A percentile compares a stretch with the other conserved stretches of the same genome.
Evolutionary conservation across 2,329 filamentous ascomycete genomes (phyloP).

Genomic region (Purpureocillium lavendulum): DNA sequence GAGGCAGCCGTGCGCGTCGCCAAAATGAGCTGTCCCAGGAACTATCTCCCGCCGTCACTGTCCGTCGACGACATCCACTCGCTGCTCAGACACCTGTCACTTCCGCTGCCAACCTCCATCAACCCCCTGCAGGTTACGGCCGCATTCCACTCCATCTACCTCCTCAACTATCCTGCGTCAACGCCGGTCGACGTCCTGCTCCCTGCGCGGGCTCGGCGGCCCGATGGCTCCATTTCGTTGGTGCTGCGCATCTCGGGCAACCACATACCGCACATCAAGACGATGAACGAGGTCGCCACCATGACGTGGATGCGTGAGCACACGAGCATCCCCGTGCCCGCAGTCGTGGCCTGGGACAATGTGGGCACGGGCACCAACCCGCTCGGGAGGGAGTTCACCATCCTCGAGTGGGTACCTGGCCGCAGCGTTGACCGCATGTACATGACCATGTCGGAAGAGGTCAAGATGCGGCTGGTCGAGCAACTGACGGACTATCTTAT

Average conservation of each 20-base stretch:
- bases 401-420: conserved; percentile 19
- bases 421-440: conserved; percentile 20
- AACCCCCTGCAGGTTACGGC: conserved; percentile 11
- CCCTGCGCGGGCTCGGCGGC: not conserved
- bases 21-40: conserved; percentile 3
- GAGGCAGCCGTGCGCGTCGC: no score
- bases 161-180: conserved; percentile 9
- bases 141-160: conserved; percentile 17
- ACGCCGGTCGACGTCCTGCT: not conserved
- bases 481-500: conserved; percentile 20
- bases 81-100: conserved; percentile 9
- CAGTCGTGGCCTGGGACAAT: conserved; percentile 16
- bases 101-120: conserved; percentile 9
- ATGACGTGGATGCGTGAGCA: conserved; percentile 23
- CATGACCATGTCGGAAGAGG: conserved; percentile 8
- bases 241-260: conserved; percentile 25
- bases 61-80: conserved; percentile 8
- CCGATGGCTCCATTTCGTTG: conserved; percentile 7
- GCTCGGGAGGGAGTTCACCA: conserved; percentile 22
- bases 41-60: conserved; percentile 1
- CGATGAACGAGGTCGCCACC: conserved; percentile 24
- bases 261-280: conserved; percentile 26
- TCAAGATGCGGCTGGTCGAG: conserved; percentile 14
- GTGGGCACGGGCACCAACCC: conserved; percentile 20
- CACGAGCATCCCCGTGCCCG: conserved; percentile 24